phyloP scores from a whole-genome alignment of 305 asterid species.

The Petunia hybrid region DNA sequence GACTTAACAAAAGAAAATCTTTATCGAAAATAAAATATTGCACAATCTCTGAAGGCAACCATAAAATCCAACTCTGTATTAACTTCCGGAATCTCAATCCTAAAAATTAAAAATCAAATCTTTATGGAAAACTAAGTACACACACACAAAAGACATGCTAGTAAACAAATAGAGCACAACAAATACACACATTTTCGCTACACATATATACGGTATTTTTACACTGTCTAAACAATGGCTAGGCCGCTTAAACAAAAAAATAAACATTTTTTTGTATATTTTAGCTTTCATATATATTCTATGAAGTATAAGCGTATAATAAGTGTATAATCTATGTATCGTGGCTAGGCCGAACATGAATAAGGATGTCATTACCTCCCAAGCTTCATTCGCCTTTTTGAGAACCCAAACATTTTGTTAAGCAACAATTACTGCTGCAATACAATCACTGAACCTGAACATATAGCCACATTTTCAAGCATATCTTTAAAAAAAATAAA shows the following conservation, averaged over 20 bases:
- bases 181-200: background rate
- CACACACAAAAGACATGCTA: background rate
- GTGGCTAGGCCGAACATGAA: background rate
- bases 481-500: background rate
- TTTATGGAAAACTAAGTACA: slow-evolving; percentile 15
- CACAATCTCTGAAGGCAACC: background rate
- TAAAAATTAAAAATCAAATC: background rate
- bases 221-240: background rate
- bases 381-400: slow-evolving; percentile 84
- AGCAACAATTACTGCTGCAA: slow-evolving; percentile 33
- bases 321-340: too few relatives aligned
- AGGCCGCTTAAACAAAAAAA: background rate
- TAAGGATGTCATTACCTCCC: slow-evolving; percentile 66
- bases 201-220: background rate
- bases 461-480: slow-evolving; percentile 38
- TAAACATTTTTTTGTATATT: background rate
- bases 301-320: too few relatives aligned
- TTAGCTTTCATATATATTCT: too few relatives aligned
- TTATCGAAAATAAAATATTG: background rate
- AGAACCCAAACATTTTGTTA: slow-evolving; percentile 84
- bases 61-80: background rate
- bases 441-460: slow-evolving; percentile 45
- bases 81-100: background rate
- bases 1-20: background rate
- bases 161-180: background rate